Conservation (phyloP, 163 green algal genomes). For the Scenedesmus sp. region DNA sequence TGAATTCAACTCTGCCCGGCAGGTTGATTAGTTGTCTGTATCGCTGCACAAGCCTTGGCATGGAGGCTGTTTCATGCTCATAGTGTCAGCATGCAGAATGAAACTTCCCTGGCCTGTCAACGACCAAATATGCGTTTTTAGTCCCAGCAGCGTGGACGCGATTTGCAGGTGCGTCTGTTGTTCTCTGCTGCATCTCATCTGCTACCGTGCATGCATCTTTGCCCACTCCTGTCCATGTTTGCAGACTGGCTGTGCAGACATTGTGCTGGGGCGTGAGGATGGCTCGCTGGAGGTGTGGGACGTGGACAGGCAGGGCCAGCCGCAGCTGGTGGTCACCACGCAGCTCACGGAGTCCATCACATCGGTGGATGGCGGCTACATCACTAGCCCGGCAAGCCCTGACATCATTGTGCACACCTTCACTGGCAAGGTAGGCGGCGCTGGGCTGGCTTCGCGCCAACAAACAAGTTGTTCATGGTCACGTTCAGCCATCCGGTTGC, state of each 20-base stretch:
- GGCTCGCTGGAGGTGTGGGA: conserved; percentile 78
- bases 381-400: conserved; percentile 66
- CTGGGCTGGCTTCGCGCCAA: too few species aligned
- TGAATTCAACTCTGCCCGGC: too few species aligned
- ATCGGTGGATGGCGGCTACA: conserved; percentile 72
- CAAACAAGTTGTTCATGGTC: too few species aligned
- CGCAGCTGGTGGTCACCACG: conserved; percentile 55
- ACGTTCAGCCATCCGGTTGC: too few species aligned
- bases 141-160: background rate
- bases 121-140: too few species aligned
- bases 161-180: background rate
- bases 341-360: conserved; percentile 75
- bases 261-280: conserved; percentile 81
- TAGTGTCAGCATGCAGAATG: too few species aligned
- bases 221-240: background rate
- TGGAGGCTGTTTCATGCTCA: too few species aligned
- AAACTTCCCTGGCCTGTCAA: too few species aligned
- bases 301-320: conserved; percentile 69
- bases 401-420: conserved; percentile 84
- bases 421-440: conserved; percentile 71
- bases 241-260: conserved; percentile 63
- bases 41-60: too few species aligned
- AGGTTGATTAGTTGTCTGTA: too few species aligned
- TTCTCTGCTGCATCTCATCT: background rate
- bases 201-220: background rate